Evolutionary conservation across 1,284 basidiomycete genomes (phyloP), one percentile per base, ranked within the genome.

Genomic region (Tylopilus sp.): DNA sequence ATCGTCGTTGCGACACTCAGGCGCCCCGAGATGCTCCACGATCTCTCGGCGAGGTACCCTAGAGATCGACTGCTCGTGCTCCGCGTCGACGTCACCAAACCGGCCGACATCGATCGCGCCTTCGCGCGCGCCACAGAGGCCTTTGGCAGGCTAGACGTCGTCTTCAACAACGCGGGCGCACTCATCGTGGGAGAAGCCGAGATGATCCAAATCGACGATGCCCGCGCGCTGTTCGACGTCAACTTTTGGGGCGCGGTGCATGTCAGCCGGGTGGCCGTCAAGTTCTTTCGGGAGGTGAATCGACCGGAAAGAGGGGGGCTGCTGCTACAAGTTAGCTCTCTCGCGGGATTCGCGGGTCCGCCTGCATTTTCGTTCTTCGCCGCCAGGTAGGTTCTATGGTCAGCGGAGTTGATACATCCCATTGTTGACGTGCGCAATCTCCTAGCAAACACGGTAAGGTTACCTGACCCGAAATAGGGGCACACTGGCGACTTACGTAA

Each of bases 201-300:
- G 12, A 43, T 29, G 33, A 43, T 15, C 9, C 47, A 31, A 4
- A 25, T 42, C 9, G 34, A 39, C 2, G 6, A 13, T 2, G 56
- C 48, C 12, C 49, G 48, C 1, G 47, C 28, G 10, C 4, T 60
- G 41, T 63, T 59, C 13, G 58, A 60, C 0, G 56, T 60, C 6
- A 59, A 59, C 18, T 59, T 62, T 25, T 63, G 58, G 58, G 58
- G 60, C 0, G 46, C 45, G 2, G 46, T 55, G 9, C 41, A 43
- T 2, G 53, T 61, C 19, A 59, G 56, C 35, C 30, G 33, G 8
- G 47, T 41, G 11, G 41, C 39, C 18, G 19, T 59, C 46, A 25
- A 39, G 21, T 59, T 63, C 35, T 60, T 63, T 9, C 42, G 53
- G 5, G 51, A 60, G 18, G 49, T 51, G 15, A 63, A 63, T 23